Base-by-base conservation (phyloP, 352 stramenopile genomes). In the Phytopythium cucurbitacearum region DNA sequence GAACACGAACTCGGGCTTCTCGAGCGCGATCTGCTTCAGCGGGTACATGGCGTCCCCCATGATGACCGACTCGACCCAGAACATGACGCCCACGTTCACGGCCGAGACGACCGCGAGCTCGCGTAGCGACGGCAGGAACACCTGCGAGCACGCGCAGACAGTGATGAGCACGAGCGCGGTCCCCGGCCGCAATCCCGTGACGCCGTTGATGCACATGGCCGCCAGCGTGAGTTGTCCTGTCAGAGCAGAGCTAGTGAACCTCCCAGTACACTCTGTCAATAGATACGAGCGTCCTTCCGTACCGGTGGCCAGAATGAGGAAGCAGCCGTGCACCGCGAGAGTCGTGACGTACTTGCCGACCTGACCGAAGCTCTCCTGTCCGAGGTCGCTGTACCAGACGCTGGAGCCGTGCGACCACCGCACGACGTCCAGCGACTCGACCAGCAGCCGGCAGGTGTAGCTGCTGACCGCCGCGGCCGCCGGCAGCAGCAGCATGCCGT, bases 1-100 rank as follows among this genome's bases (percentile, higher is more conserved):
- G 48, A 90, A 87, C 39, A 80, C 63, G 51, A 89, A 89, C 47
- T 75, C 62, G 11, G 76, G 72, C 49, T 86, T 58, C 13, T 79
- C 67, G 15, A 84, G 50, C 32, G 76, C 69, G 63, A 91, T 89
- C 47, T 89, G 72, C 65, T 82, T 89, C 16, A 89, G 71, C 35
- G 81, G 81, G 45, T 89, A 91, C 78, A 89, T 89, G 51, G 81
- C 81, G 57, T 91, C 81, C 41, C 81, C 81, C 35, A 91, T 73
- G 69, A 91, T 91, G 46, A 91, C 65, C 36, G 75, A 73, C 53
- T 91, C 81, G 56, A 91, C 81, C 81, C 81, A 91, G 51, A 89
- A 84, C 46, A 66, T 77, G 37, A 91, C 51, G n/a, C 72, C 76
- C n/a, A 91, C 76, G 56, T 91, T 91, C 39, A 91, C 50, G 2